A percentile compares a stretch with the other conserved stretches of the same genome.
These are phyloP conservation scores for Manihot esculenta DNA, from an alignment of 441 rosid species.

Conservation along the genomic window DNA sequence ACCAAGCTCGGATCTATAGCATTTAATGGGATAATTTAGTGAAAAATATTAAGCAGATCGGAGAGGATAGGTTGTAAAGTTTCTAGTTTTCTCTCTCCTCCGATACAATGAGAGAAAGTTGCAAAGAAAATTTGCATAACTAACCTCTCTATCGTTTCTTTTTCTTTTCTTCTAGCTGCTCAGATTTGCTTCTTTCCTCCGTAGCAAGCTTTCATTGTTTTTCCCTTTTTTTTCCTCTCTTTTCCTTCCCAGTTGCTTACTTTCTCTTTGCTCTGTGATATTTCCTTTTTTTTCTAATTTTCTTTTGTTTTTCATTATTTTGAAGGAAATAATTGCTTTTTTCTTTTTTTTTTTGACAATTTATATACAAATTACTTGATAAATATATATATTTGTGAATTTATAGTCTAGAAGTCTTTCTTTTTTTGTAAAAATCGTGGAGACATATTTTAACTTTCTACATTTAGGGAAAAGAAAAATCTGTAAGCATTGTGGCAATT, in stretches of 20 bases:
- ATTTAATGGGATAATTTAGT: no score
- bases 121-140: conserved; percentile 28
- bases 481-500: no score
- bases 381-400: no score
- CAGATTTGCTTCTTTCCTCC: conserved; percentile 61
- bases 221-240: background rate
- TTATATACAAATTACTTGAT: no score
- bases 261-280: conserved; percentile 28
- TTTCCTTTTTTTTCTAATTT: no score
- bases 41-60: conserved; percentile 24
- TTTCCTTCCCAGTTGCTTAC: conserved; percentile 19
- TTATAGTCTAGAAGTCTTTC: no score
- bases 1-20: conserved; percentile 41
- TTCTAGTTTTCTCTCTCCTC: conserved; percentile 41
- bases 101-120: conserved; percentile 29
- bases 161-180: conserved; percentile 24
- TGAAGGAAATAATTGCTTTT: no score
- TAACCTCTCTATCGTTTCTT: conserved; percentile 21
- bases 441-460: no score
- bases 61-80: conserved; percentile 23
- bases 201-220: conserved; percentile 37
- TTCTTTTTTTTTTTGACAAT: no score
- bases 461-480: no score
- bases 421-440: no score
- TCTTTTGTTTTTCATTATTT: no score